Conservation (phyloP, 140 eudicot species). For the Senecio squalidus region DNA sequence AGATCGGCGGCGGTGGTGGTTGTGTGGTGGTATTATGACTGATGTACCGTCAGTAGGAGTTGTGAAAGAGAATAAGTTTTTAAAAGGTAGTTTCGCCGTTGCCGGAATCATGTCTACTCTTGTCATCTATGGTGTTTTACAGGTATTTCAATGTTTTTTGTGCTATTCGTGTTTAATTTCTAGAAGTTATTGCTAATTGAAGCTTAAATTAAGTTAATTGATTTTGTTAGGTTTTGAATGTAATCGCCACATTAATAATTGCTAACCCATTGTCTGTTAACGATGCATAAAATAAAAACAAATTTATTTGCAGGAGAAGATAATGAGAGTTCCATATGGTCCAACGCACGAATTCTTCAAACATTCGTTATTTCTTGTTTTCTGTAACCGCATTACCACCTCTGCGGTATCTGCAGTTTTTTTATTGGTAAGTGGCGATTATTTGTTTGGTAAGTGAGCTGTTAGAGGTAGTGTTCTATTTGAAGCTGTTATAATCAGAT, state of each 20-base stretch:
- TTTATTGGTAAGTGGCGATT: conserved; percentile 49
- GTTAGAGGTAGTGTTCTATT: not conserved
- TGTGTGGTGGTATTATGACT: conserved; percentile 47
- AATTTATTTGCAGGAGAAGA: conserved; percentile 72
- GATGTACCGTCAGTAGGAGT: conserved; percentile 36
- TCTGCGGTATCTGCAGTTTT: conserved; percentile 87
- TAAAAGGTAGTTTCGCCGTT: conserved; percentile 73
- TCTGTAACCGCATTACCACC: conserved; percentile 93
- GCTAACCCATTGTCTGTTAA: too few species aligned
- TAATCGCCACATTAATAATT: too few species aligned
- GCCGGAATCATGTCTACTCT: conserved; percentile 86
- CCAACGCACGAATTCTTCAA: conserved; percentile 66
- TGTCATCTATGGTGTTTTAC: conserved; percentile 87
- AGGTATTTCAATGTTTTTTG: conserved; percentile 36
- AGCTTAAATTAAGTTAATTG: too few species aligned
- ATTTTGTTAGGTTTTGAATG: too few species aligned
- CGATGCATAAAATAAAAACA: too few species aligned
- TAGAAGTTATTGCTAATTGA: too few species aligned
- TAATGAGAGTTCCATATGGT: conserved; percentile 99
- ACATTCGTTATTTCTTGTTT: conserved; percentile 88
- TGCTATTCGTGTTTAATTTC: not conserved
- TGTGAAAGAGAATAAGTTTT: conserved; percentile 47
- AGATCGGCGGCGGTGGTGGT: conserved; percentile 10
- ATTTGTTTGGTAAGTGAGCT: not conserved
- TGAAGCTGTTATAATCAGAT: too few species aligned